These are phyloP conservation scores for Barnettozyma populi DNA, from an alignment of 805 yeast species.

Conservation along the genomic window DNA sequence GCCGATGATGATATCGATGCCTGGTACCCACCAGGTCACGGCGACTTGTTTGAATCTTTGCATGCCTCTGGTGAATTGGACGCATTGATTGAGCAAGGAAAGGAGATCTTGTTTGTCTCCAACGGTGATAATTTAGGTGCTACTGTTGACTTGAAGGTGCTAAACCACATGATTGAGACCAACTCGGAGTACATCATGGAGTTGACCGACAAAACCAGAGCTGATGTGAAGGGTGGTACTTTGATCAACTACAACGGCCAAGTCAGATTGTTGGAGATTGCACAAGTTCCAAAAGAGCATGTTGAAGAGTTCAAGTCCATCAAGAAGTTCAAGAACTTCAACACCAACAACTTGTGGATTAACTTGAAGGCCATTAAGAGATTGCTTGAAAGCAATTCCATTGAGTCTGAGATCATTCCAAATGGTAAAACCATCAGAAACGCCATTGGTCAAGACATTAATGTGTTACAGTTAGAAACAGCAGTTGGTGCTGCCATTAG, in stretches of 20 bases:
- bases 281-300: conserved; percentile 98
- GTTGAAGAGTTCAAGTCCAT: conserved; percentile 97
- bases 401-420: conserved; percentile 93
- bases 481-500: conserved; percentile 99
- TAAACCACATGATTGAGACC: conserved; percentile 88
- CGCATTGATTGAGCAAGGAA: conserved; percentile 82
- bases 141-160: conserved; percentile 86
- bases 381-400: conserved; percentile 74
- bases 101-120: conserved; percentile 91
- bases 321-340: conserved; percentile 96
- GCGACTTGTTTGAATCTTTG: conserved; percentile 90
- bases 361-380: conserved; percentile 91
- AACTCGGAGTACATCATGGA: conserved; percentile 97
- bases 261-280: conserved; percentile 91
- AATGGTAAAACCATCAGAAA: conserved; percentile 74
- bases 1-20: conserved; percentile 69
- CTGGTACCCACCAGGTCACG: conserved; percentile 99
- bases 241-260: conserved; percentile 92
- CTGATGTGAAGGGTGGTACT: conserved; percentile 99
- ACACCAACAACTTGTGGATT: conserved; percentile 97
- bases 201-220: conserved; percentile 96
- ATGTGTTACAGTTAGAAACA: conserved; percentile 93
- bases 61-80: conserved; percentile 90
- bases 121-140: conserved; percentile 99
- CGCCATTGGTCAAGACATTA: conserved; percentile 68